Base-by-base conservation (phyloP, 305 asterid genomes). In the Salvia sclarea region DNA sequence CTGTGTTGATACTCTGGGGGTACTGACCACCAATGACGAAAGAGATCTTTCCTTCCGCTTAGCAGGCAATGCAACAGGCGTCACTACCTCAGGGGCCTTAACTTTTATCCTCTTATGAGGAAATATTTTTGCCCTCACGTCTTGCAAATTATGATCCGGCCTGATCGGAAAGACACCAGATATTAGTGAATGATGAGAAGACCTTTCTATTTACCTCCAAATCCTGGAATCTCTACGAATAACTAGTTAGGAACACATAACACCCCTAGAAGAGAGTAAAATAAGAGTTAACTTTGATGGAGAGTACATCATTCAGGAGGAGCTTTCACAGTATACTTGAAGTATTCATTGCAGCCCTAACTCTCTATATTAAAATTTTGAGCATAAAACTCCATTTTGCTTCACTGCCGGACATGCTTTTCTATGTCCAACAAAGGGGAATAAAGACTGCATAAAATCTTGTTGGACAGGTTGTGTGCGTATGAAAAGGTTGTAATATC, bases 21-120 rank as follows among this genome's bases (percentile, higher is more conserved):
- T 80, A 77, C 83, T 82, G 57, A 86, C 83, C 65, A 81, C 96
- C 78, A 86, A 75, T 30, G 93, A 78, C 37, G 93, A 88, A 64
- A 88, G 87, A 33, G 95, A 88, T 75, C 93, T 75, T 77, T 88
- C 95, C 70, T 85, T 88, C 74, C 96, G 77, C 83, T 79, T 86
- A 40, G 84, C 75, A 59, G 87, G 86, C 61, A 81, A 73, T 31
- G 71, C 17, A 61, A 79, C 61, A 24, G 88, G 82, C 55, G 75
- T 66, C 65, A 71, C 81, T 31, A 76, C 65, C 73, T 86, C 86
- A 66, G 85, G 83, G 57, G 86, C 76, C 65, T 73, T 73, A 73
- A 73, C 82, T 71, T 78, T 81, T 69, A 55, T 76, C 74, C 84
- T 75, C 84, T 81, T 84, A 70, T 70, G 62, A 50, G 91, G 89